Percentiles rank a stretch among this genome's conserved stretches.
phyloP scores from a whole-genome alignment of 371 early-diverging fungal species.

The Lichtheimia hyalospora region DNA sequence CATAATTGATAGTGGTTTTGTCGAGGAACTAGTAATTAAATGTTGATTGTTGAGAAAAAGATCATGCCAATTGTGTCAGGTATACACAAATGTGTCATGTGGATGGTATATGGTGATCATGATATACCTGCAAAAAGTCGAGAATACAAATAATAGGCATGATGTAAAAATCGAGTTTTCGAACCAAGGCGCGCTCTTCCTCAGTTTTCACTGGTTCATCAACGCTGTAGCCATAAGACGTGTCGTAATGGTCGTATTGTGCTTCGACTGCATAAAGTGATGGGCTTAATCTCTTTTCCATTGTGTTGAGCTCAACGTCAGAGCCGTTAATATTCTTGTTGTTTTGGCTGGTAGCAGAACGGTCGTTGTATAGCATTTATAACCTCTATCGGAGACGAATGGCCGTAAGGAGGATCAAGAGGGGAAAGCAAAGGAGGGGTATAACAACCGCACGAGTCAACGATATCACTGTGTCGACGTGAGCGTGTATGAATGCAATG shows the following conservation, averaged over 20 bases:
- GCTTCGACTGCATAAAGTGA: slow-evolving; percentile 3
- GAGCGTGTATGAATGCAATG: background rate
- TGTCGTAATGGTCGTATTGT: slow-evolving; percentile 5
- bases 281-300: slow-evolving; percentile 11
- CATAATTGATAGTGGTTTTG: slow-evolving; percentile 45
- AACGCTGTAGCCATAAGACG: slow-evolving; percentile 12
- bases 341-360: background rate
- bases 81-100: too few relatives aligned
- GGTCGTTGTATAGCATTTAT: background rate
- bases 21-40: slow-evolving; percentile 31
- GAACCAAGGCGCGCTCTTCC: slow-evolving; percentile 31
- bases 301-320: slow-evolving; percentile 8
- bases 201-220: slow-evolving; percentile 8
- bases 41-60: background rate
- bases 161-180: slow-evolving; percentile 35
- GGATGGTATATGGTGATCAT: slow-evolving; percentile 1
- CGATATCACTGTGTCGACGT: too few relatives aligned
- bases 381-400: too few relatives aligned
- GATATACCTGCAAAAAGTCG: slow-evolving; percentile 39
- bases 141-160: slow-evolving; percentile 40
- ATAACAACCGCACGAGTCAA: too few relatives aligned
- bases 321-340: background rate
- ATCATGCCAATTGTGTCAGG: background rate
- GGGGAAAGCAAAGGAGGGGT: too few relatives aligned
- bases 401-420: too few relatives aligned